A percentile compares a stretch with the other conserved stretches of the same genome.
These are phyloP conservation scores for Ajuga reptans DNA, from an alignment of 305 asterid genomes.

Conservation along the genomic window DNA sequence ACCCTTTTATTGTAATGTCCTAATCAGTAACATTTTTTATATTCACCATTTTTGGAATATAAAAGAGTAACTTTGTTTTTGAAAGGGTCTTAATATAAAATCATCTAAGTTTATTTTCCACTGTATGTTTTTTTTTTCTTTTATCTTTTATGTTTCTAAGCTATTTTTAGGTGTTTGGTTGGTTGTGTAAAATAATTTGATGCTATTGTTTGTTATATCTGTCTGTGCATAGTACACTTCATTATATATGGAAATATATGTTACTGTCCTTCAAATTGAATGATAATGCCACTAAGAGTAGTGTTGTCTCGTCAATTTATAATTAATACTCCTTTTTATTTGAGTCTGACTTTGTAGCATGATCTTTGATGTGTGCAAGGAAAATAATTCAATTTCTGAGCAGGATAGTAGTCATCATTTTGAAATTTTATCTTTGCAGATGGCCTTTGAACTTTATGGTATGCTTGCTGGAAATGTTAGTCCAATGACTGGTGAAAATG, in stretches of 20 bases:
- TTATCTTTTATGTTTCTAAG: not conserved
- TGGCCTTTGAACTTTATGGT: slow-evolving; percentile 98
- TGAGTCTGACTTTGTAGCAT: not conserved
- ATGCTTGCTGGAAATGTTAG: slow-evolving; percentile 99
- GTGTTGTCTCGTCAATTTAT: not conserved
- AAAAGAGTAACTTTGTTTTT: not conserved
- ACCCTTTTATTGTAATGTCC: not conserved
- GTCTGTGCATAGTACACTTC: not conserved
- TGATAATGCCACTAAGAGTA: not conserved
- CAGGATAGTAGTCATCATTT: not conserved
- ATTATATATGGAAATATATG: not conserved
- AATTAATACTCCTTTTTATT: not conserved
- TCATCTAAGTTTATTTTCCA: no score
- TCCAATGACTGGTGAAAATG: slow-evolving; percentile 93
- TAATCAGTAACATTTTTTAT: not conserved
- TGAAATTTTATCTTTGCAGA: slow-evolving; percentile 33
- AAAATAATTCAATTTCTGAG: not conserved
- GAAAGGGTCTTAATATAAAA: not conserved
- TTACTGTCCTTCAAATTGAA: not conserved
- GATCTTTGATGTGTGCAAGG: not conserved
- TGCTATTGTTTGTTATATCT: not conserved
- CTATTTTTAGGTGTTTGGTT: not conserved
- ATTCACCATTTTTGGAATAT: not conserved
- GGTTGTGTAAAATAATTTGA: no score
- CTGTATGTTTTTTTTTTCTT: no score